Base-by-base conservation (phyloP, 257 asterid species). In the Nicotiana noctiflora region DNA sequence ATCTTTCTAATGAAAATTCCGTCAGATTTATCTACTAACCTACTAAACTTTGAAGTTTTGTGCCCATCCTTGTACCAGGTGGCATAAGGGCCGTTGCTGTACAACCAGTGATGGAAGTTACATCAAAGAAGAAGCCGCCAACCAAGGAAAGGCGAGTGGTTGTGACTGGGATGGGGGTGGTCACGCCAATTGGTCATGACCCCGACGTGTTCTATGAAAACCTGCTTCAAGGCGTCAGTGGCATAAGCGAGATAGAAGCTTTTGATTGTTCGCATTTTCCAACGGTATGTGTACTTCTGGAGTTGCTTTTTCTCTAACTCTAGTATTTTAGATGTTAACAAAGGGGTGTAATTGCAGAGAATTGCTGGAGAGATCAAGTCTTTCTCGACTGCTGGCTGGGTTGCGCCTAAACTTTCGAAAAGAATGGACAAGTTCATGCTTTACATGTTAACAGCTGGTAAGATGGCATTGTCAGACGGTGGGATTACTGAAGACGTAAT, bases 161-260 rank as follows among this genome's bases (percentile, higher is more conserved):
- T 64, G 97, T 94, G 85, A 94, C 98, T 8, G 98, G 98, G 78
- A 85, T 94, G 98, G 98, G 98, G 15, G 93, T 94, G 78, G 98
- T 90, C 84, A 92, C 98, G 13, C 90, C 98, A 5, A 81, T 90
- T 66, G 98, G 98, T 82, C 84, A 89, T 79, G 93, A 92, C 84
- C 96, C 96, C 27, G 88, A 93, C 81, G 87, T 87, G 56, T 94
- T 94, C 89, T 94, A 94, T 88, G 89, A 80, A 81, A 93, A 93
- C 84, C 94, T 94, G 75, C 97, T 94, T 37, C 94, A 90, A 66
- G 98, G 98, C 76, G 88, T 84, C 82, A 93, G 98, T 80, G 98
- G 98, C 85, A 89, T 94, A 70, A 93, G 94, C 77, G 94, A 86
- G 92, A 94, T 94, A 76, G 98, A 94, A 87, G 86, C 91, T 75